phyloP scores from a whole-genome alignment of 768 basidiomycete species.

The Naematelia encephala region DNA sequence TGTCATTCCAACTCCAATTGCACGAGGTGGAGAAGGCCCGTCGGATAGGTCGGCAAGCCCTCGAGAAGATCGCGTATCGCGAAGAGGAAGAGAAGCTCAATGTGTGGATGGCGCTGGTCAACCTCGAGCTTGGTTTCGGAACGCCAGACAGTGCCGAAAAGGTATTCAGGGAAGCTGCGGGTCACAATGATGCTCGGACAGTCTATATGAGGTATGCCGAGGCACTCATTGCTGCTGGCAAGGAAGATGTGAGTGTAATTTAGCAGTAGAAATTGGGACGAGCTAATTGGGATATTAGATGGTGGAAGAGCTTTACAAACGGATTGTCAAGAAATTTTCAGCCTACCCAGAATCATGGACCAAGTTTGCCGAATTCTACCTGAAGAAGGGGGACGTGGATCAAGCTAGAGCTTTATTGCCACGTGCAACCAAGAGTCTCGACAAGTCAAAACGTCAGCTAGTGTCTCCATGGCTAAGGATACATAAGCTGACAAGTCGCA shows the following conservation, averaged over 20 bases:
- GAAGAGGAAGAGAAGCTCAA: constrained; percentile 96
- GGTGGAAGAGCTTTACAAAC: constrained; percentile 87
- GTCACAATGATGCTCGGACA: constrained; percentile 88
- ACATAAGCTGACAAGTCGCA: constrained; percentile 46
- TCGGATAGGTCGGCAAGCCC: constrained; percentile 75
- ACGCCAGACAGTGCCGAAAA: constrained; percentile 72
- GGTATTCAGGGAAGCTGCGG: constrained; percentile 85
- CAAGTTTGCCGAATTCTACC: constrained; percentile 70
- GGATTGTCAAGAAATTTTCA: constrained; percentile 89
- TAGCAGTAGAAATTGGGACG: background rate
- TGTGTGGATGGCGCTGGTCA: constrained; percentile 94
- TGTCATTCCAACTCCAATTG: constrained; percentile 97
- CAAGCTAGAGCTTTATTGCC: constrained; percentile 81
- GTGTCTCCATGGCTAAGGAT: background rate
- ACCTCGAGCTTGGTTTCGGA: constrained; percentile 90
- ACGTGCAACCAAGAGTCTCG: constrained; percentile 80
- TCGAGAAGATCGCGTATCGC: constrained; percentile 84
- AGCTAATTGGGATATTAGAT: constrained; percentile 57
- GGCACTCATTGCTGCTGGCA: constrained; percentile 79
- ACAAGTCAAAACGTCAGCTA: constrained; percentile 84
- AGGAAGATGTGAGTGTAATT: constrained; percentile 61
- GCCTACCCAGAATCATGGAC: constrained; percentile 94
- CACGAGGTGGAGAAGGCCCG: constrained; percentile 94
- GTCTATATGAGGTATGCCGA: constrained; percentile 77
- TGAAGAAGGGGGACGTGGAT: constrained; percentile 70